Base-by-base conservation (phyloP, 169 alveolate species). In the Eimeria acervulina region DNA sequence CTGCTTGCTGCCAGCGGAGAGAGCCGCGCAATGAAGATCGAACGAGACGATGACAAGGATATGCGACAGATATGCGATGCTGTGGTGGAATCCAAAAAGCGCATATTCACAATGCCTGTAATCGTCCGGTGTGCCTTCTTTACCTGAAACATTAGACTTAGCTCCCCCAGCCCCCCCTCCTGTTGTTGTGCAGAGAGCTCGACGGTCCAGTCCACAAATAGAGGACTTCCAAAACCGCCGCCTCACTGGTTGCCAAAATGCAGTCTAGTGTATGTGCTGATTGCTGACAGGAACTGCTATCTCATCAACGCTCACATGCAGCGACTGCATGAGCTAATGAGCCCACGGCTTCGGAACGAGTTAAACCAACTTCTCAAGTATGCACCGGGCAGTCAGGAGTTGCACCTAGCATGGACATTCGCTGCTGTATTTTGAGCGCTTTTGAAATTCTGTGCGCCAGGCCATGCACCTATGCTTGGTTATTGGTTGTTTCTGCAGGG, bases 231-330 rank as follows among this genome's bases (percentile, higher is more conserved):
- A 26, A 0, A n/a, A 8, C 40, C 10, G 26, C 78, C 42, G 78
- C 78, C 26, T 2, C 47, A 68, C 10, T 31, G 0, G 13, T 7
- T 33, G 44, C 42, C 26, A 17, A 81, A 2, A 2, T 59, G 21
- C n/a, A 81, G 42, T 33, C 3, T 13, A 28, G 26, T 36, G 72
- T 19, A 42, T 36, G 28, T 7, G 63, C 40, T 59, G 95, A 15
- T 68, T 31, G 90, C 44, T 13, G 10, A 33, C 94, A 94, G 96
- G 89, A 98, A 98, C 93, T 97, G 97, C 84, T 95, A 96, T 72
- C 96, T 98, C 78, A 96, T 98, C 47, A 92, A 97, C 89, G 98
- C 98, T 33, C 99, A 98, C 97, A 96, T 97, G 98, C 98, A 98
- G 97, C 97, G 98, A 55, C 96, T 96, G 76, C 97, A 97, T 31